Base-by-base conservation (phyloP, 345 rosid species). In the Sisymbrium altissimum region DNA sequence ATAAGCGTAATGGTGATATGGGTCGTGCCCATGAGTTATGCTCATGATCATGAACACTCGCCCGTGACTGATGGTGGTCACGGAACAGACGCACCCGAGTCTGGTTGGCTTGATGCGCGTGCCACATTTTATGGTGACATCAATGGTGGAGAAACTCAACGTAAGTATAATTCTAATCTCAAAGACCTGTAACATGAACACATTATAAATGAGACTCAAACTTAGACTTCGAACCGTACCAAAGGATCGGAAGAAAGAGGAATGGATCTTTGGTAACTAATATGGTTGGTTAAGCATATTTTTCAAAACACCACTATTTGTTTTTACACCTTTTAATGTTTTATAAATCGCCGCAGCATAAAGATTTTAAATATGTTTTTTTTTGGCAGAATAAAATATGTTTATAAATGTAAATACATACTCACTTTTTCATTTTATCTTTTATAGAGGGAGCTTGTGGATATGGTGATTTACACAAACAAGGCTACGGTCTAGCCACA, bases 371-470 rank as follows among this genome's bases (percentile, higher is more conserved):
- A 23, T 18, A 17, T 4, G n/a, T n/a, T n/a, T n/a, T n/a, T n/a
- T n/a, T n/a, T n/a, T n/a, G n/a, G n/a, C n/a, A n/a, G n/a, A n/a
- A n/a, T n/a, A n/a, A n/a, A n/a, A n/a, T n/a, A n/a, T n/a, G n/a
- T n/a, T n/a, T n/a, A n/a, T n/a, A n/a, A n/a, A n/a, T n/a, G n/a
- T n/a, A n/a, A n/a, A n/a, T n/a, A n/a, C n/a, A 8, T 8, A 7
- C 27, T 48, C 25, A 18, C 6, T 19, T 48, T 14, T 63, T 59
- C 11, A 25, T 61, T 36, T n/a, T 30, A 6, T 14, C 30, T 43
- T 6, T 45, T 7, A 21, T 15, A 83, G 87, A 86, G 52, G 87
- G 87, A 23, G 87, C 89, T 67, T 85, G 87, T 27, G 85, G 89
- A 43, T 85, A 83, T 62, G 87, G 89, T n/a, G 78, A 85, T 54